A percentile compares a stretch with the other conserved stretches of the same genome.
Conservation (phyloP, 2,329 filamentous ascomycete genomes). For the Trichoderma sp. region DNA sequence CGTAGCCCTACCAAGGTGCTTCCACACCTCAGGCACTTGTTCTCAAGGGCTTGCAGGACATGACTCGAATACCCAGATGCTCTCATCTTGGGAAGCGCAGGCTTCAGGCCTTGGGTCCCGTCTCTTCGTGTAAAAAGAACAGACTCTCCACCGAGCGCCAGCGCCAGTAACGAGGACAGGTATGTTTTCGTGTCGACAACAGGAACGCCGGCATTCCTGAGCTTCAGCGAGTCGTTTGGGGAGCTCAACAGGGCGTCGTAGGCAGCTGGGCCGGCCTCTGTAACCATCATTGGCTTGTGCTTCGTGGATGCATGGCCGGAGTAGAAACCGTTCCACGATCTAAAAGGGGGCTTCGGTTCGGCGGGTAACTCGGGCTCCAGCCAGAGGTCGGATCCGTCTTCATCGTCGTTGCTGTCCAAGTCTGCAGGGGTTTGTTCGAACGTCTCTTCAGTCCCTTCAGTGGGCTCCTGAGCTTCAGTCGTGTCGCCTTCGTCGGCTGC, state of each 20-base stretch:
- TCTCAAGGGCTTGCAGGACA: conserved; percentile 51
- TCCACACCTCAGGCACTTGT: conserved; percentile 52
- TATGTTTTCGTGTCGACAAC: conserved; percentile 55
- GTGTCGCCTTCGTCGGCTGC: not conserved
- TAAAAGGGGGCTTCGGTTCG: conserved; percentile 49
- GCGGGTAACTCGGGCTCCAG: conserved; percentile 42
- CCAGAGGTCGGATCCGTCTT: conserved; percentile 48
- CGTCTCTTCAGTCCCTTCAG: not conserved
- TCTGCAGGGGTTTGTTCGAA: not conserved
- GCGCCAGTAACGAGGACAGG: conserved; percentile 60
- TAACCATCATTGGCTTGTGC: conserved; percentile 59
- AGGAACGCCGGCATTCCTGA: conserved; percentile 44
- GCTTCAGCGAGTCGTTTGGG: conserved; percentile 44
- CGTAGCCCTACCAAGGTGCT: conserved; percentile 51
- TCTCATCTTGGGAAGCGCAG: conserved; percentile 50
- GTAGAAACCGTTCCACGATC: conserved; percentile 72
- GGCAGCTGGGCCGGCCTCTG: conserved; percentile 65
- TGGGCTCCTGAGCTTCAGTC: not conserved
- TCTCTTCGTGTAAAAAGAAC: conserved; percentile 67
- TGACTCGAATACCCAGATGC: conserved; percentile 60
- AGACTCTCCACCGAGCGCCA: conserved; percentile 72
- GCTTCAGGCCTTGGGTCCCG: conserved; percentile 55
- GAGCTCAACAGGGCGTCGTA: conserved; percentile 65
- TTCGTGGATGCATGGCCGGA: conserved; percentile 38
- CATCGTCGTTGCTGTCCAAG: conserved; percentile 18